Evolutionary conservation across 257 asterid genomes (phyloP).

Genomic region (Echium plantagineum): DNA sequence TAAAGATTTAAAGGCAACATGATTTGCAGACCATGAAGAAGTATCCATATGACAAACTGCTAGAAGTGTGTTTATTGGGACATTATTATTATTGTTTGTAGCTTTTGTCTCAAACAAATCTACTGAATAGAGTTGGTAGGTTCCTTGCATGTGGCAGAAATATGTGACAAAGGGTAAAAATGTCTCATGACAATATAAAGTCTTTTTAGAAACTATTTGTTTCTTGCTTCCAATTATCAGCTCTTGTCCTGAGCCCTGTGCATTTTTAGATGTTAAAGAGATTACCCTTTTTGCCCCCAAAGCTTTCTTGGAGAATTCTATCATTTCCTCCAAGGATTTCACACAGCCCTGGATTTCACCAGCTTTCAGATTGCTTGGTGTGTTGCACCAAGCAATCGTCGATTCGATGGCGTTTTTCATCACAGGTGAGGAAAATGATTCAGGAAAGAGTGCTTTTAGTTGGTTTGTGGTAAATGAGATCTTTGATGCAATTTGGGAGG

Average conservation of each 20-base stretch:
- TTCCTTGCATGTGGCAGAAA: conserved; percentile 22
- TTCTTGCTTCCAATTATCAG: conserved; percentile 5
- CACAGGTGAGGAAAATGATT: not conserved
- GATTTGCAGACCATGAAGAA: conserved; percentile 18
- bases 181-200: conserved; percentile 25
- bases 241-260: conserved; percentile 5
- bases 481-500: conserved; percentile 20
- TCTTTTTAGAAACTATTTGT: conserved; percentile 7
- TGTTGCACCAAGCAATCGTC: conserved; percentile 13
- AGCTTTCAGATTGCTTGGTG: no score
- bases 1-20: conserved; percentile 19
- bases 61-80: conserved; percentile 4
- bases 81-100: not conserved
- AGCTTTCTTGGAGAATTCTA: conserved; percentile 13
- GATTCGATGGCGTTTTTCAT: conserved; percentile 11
- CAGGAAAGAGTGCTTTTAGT: conserved; percentile 16
- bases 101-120: conserved; percentile 14
- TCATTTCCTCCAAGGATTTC: conserved; percentile 30
- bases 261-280: conserved; percentile 17
- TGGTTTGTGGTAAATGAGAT: conserved; percentile 9
- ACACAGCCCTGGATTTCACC: conserved; percentile 24
- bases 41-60: conserved; percentile 30
- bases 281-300: conserved; percentile 10
- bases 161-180: conserved; percentile 26
- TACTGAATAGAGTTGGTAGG: conserved; percentile 14